A percentile compares a stretch with the other conserved stretches of the same genome.
phyloP scores from a whole-genome alignment of 2,329 filamentous ascomycete genomes.

The Macrophomina tecta region DNA sequence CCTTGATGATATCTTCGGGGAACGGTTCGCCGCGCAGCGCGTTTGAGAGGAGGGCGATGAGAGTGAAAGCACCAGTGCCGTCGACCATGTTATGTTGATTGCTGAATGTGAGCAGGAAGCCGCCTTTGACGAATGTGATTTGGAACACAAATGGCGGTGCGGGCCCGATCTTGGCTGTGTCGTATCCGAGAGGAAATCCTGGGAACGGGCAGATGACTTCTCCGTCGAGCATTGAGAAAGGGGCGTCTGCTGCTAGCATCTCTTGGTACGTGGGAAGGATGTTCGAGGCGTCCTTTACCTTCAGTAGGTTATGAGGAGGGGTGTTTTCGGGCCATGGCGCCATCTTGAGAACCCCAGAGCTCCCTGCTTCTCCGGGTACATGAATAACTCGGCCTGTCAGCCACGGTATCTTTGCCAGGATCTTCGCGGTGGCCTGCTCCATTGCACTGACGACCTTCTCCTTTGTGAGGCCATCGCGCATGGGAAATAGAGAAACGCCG shows the following conservation, averaged over 20 bases:
- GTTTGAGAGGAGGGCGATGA: conserved; percentile 34
- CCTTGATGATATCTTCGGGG: conserved; percentile 29
- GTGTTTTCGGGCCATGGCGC: conserved; percentile 13
- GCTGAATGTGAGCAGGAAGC: conserved; percentile 36
- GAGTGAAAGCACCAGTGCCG: conserved; percentile 36
- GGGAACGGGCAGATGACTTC: conserved; percentile 37
- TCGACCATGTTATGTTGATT: conserved; percentile 43
- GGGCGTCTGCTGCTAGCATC: conserved; percentile 34
- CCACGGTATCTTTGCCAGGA: conserved; percentile 24
- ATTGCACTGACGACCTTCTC: conserved; percentile 19
- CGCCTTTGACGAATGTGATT: conserved; percentile 38
- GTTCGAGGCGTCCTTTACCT: conserved; percentile 32
- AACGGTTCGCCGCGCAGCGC: conserved; percentile 33
- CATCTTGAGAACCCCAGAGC: conserved; percentile 6
- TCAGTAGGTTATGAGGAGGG: background rate
- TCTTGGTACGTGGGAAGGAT: conserved; percentile 31
- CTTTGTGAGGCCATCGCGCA: background rate
- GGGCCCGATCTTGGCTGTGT: conserved; percentile 29
- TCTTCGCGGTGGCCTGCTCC: conserved; percentile 21
- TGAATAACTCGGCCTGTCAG: conserved; percentile 24
- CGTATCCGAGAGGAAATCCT: conserved; percentile 38
- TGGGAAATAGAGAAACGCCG: conserved; percentile 12
- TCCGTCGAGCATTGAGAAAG: conserved; percentile 41
- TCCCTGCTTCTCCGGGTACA: background rate
- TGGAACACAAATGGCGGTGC: conserved; percentile 35